Base-by-base conservation (phyloP, 176 grass and related monocot genomes). In the Triticum turgidum region DNA sequence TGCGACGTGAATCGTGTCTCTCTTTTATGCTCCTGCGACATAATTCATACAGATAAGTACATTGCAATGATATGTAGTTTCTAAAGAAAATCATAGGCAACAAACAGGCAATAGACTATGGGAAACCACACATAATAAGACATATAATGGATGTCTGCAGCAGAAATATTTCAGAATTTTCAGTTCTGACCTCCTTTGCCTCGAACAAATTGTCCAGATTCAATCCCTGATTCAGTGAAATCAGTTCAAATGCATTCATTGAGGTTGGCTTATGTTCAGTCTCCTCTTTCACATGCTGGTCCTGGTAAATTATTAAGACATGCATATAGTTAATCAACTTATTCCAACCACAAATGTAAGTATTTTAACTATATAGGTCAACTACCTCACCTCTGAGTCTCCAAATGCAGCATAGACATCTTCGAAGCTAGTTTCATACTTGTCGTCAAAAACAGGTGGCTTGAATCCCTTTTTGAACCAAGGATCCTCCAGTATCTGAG, bases 171-270 rank as follows among this genome's bases (percentile, higher is more conserved):
- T 82, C 17, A 56, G 47, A 58, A 4, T 77, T 58, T 9, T 56
- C 47, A 58, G 47, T 77, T 58, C 74, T 56, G 4, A 96, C 97
- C 97, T 99, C 89, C 66, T 94, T 93, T 70, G 86, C 72, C 61
- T 99, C 94, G 12, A 99, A 96, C 47, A 99, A 91, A 78, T 99
- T 99, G 71, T 96, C 94, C 51, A 99, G 90, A 89, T 99, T 96
- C 34, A 99, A 90, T 42, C 88, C 97, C 30, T 96, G 91, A 21
- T 93, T 94, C 61, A 99, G 89, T 70, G 97, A 94, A 94, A 99
- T 99, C 76, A 99, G 77, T 87, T 99, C 97, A 82, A 99, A 99
- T 81, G 97, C 97, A 84, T 99, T 99, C 92, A 99, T 94, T 15
- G 94, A 72, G 84, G 97, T 91, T 29, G 97, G 97, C 54, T 96